A percentile compares a stretch with the other conserved stretches of the same genome.
phyloP scores from a whole-genome alignment of 2,329 filamentous ascomycete species.

The Phaeosphaeriaceae sp. region DNA sequence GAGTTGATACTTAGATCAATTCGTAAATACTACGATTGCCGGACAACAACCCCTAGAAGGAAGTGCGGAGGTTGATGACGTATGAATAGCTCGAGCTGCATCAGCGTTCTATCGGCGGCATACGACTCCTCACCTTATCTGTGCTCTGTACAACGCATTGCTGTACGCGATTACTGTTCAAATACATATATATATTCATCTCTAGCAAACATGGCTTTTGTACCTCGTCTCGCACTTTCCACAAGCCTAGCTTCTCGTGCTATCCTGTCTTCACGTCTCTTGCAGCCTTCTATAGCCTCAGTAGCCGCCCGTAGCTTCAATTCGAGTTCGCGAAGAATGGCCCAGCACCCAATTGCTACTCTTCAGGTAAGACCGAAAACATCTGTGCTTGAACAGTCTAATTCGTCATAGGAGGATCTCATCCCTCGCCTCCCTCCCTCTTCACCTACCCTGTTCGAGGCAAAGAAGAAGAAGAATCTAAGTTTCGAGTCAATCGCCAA shows the following conservation, averaged over 20 bases:
- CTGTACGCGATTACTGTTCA: constrained; percentile 5
- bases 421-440: constrained; percentile 73
- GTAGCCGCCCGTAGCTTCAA: constrained; percentile 35
- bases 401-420: constrained; percentile 64
- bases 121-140: constrained; percentile 29
- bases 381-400: constrained; percentile 6
- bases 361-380: constrained; percentile 38
- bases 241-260: constrained; percentile 39
- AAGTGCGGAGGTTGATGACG: constrained; percentile 9
- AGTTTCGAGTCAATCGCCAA: constrained; percentile 81
- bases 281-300: constrained; percentile 21
- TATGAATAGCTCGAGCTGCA: constrained; percentile 5
- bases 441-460: constrained; percentile 77
- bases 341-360: constrained; percentile 49
- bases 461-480: constrained; percentile 77
- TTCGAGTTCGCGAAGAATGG: constrained; percentile 37
- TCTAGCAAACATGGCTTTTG: constrained; percentile 28
- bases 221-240: constrained; percentile 39
- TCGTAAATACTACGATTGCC: not conserved
- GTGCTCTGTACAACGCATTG: constrained; percentile 14
- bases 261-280: constrained; percentile 26
- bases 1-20: not conserved
- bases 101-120: not conserved
- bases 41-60: not conserved
- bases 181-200: constrained; percentile 20